A percentile compares a stretch with the other conserved stretches of the same genome.
These are phyloP conservation scores for Friedmanniomyces simplex DNA, from an alignment of 495 filamentous ascomycete species.

Conservation along the genomic window DNA sequence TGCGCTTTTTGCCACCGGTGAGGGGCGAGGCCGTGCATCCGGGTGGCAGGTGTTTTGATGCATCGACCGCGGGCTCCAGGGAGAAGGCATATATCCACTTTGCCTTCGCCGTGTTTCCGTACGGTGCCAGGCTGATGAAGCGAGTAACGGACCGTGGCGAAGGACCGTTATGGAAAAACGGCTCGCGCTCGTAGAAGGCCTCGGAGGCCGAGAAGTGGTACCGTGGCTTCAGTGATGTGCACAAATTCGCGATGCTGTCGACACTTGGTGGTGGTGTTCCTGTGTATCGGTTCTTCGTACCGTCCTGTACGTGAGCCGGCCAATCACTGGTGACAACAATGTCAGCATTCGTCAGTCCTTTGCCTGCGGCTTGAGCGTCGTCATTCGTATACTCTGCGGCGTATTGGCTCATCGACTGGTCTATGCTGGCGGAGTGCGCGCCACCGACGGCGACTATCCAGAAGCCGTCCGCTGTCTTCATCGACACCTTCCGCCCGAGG, in stretches of 20 bases:
- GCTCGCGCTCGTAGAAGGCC: constrained; percentile 77
- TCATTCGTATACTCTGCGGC: constrained; percentile 58
- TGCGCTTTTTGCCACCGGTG: constrained; percentile 48
- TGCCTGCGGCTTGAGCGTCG: constrained; percentile 59
- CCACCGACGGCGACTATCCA: constrained; percentile 76
- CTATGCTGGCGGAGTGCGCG: constrained; percentile 38
- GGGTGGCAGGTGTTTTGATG: constrained; percentile 45
- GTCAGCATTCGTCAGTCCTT: constrained; percentile 65
- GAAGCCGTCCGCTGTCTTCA: constrained; percentile 84
- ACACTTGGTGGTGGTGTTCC: constrained; percentile 35
- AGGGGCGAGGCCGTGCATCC: constrained; percentile 63
- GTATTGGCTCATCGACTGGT: constrained; percentile 51
- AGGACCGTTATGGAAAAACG: constrained; percentile 65
- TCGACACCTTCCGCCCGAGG: constrained; percentile 70
- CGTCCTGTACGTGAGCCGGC: constrained; percentile 59
- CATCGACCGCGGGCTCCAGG: constrained; percentile 52
- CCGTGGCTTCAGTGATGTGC: constrained; percentile 61
- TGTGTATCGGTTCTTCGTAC: constrained; percentile 46
- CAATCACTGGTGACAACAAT: constrained; percentile 79
- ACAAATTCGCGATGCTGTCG: constrained; percentile 62
- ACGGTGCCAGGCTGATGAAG: constrained; percentile 77
- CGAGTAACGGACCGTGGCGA: constrained; percentile 56
- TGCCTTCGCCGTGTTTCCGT: constrained; percentile 58
- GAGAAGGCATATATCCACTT: constrained; percentile 89
- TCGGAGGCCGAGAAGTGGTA: constrained; percentile 76